These are phyloP conservation scores for Hygrophorus russula DNA, from an alignment of 768 basidiomycete genomes.

Conservation along the genomic window DNA sequence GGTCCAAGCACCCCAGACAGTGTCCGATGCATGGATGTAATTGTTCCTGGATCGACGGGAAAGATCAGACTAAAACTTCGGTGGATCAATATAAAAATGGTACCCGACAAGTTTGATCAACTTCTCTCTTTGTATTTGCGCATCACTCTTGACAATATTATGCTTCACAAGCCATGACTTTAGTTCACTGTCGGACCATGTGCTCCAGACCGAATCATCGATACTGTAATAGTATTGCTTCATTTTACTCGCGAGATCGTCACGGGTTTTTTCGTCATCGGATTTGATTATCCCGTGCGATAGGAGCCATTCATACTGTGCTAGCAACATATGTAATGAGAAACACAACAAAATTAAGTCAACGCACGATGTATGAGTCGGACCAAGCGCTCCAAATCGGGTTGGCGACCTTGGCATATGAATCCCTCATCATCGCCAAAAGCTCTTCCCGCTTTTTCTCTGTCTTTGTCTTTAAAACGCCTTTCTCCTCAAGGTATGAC, in stretches of 20 bases:
- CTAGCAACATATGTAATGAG: not conserved
- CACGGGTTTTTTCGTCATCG: conserved; percentile 40
- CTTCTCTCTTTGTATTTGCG: conserved; percentile 60
- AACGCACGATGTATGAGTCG: conserved; percentile 68
- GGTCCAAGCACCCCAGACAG: conserved; percentile 57
- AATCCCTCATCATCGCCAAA: conserved; percentile 51
- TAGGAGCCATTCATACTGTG: conserved; percentile 75
- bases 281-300: conserved; percentile 62
- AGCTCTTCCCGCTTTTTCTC: conserved; percentile 59
- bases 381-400: conserved; percentile 83
- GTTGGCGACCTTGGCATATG: conserved; percentile 49
- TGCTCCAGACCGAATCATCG: conserved; percentile 41
- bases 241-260: conserved; percentile 57
- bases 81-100: conserved; percentile 3
- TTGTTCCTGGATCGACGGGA: conserved; percentile 37
- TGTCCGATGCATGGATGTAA: conserved; percentile 50
- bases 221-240: conserved; percentile 63
- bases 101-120: conserved; percentile 62
- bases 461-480: conserved; percentile 50
- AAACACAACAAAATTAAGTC: not conserved
- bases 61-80: not conserved
- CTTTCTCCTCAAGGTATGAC: conserved; percentile 63
- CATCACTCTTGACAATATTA: conserved; percentile 60
- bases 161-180: conserved; percentile 73
- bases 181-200: conserved; percentile 74